These are phyloP conservation scores for Leptographium galeiforme DNA, from an alignment of 2,329 filamentous ascomycete species.

Conservation along the genomic window DNA sequence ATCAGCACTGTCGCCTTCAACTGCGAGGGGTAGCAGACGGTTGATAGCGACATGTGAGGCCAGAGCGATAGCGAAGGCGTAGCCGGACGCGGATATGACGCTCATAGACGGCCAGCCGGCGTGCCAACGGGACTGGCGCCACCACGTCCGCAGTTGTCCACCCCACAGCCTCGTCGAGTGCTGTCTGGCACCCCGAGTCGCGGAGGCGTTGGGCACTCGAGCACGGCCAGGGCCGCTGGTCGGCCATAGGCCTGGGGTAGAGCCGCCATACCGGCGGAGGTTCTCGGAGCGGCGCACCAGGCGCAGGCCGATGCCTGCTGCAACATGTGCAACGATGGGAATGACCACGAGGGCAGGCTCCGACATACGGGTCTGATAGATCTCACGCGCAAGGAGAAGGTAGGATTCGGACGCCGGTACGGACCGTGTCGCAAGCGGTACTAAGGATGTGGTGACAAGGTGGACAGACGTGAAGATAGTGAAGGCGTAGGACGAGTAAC, in stretches of 20 bases:
- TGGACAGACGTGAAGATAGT: conserved; percentile 64
- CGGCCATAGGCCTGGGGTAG: conserved; percentile 36
- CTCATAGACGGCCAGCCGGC: conserved; percentile 57
- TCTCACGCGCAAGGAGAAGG: conserved; percentile 78
- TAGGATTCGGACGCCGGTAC: conserved; percentile 68
- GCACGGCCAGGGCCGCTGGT: neutral
- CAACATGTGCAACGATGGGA: conserved; percentile 63
- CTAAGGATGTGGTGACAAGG: conserved; percentile 66
- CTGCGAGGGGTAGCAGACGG: conserved; percentile 56
- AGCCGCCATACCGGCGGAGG: conserved; percentile 61
- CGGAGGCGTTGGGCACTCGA: neutral
- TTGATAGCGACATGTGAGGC: conserved; percentile 64
- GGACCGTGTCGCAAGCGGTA: conserved; percentile 62
- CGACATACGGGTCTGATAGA: conserved; percentile 73
- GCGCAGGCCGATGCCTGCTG: conserved; percentile 64
- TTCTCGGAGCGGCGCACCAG: conserved; percentile 61
- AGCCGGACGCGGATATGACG: conserved; percentile 60
- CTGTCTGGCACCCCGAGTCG: conserved; percentile 10
- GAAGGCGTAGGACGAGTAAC: conserved; percentile 15
- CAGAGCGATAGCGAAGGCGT: conserved; percentile 51
- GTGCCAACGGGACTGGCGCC: conserved; percentile 6
- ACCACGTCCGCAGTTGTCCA: conserved; percentile 1
- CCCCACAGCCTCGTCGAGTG: conserved; percentile 15
- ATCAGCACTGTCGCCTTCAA: conserved; percentile 77
- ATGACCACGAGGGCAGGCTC: conserved; percentile 70